Conservation (phyloP, 2,329 filamentous ascomycete species). For the Phaeosphaeria sp. region DNA sequence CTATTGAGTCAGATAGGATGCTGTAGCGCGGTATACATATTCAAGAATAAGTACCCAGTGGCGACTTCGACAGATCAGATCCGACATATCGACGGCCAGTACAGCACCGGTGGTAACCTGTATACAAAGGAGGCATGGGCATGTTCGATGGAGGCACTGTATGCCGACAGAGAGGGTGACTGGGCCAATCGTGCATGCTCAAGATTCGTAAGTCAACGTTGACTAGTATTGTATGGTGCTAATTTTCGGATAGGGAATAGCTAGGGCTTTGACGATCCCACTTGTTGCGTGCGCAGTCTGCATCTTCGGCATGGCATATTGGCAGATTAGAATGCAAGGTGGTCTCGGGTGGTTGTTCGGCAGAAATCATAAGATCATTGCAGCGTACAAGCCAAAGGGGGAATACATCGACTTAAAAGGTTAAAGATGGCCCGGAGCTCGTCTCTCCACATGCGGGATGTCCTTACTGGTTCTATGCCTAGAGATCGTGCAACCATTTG, state of each 20-base stretch:
- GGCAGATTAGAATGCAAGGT: background rate
- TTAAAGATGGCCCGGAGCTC: background rate
- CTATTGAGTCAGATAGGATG: background rate
- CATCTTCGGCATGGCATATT: background rate
- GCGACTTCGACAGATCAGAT: background rate
- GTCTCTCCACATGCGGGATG: background rate
- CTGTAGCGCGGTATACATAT: background rate
- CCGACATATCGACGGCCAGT: background rate
- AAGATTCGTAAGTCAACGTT: background rate
- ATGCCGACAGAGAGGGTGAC: background rate
- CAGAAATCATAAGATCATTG: background rate
- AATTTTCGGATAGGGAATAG: background rate
- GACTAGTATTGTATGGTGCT: background rate
- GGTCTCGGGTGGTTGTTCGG: background rate
- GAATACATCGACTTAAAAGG: background rate
- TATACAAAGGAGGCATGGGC: conserved; percentile 1
- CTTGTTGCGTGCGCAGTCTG: background rate
- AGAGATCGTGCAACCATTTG: background rate
- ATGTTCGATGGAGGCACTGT: conserved; percentile 1
- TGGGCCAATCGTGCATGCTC: background rate
- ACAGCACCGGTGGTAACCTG: background rate
- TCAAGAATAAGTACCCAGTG: background rate
- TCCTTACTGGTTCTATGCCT: background rate
- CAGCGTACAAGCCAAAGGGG: background rate
- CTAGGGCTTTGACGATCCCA: background rate